Percentiles rank a stretch among this genome's conserved stretches.
Evolutionary conservation across 306 rosid genomes (phyloP).

Genomic region (Cucurbita pepo): DNA sequence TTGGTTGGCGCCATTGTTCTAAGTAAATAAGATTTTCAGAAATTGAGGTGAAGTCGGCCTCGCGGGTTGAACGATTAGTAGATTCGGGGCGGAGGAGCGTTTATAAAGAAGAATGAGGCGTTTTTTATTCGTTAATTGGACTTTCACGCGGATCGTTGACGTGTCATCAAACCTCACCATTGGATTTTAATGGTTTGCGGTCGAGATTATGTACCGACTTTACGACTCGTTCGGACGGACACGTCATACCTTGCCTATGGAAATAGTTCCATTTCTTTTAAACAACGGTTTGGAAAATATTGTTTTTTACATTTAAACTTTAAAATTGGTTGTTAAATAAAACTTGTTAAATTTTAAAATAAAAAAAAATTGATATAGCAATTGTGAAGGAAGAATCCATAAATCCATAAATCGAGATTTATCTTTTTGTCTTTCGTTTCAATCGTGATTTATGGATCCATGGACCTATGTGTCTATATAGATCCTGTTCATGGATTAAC

Average conservation of each 20-base stretch:
- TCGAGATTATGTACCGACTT: neutral
- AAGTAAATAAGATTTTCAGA: neutral
- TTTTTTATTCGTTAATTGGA: neutral
- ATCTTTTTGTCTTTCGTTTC: no score
- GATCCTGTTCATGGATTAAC: no score
- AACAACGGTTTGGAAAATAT: no score
- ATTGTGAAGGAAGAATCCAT: no score
- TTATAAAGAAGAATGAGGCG: neutral
- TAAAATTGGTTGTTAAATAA: no score
- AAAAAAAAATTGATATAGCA: no score
- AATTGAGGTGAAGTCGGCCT: neutral
- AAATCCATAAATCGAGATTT: no score
- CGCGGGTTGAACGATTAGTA: neutral
- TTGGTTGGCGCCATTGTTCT: constrained; percentile 51
- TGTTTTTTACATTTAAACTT: no score
- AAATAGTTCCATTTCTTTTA: neutral
- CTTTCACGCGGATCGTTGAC: neutral
- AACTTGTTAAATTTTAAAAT: no score
- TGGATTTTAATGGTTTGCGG: neutral
- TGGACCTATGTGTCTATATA: no score
- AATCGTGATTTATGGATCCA: no score
- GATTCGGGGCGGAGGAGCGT: neutral
- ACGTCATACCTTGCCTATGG: neutral
- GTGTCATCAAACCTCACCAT: neutral
- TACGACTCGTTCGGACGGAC: neutral